Percentiles rank a stretch among this genome's conserved stretches.
These are phyloP conservation scores for Trametes punicea DNA, from an alignment of 768 basidiomycete species.

Conservation along the genomic window DNA sequence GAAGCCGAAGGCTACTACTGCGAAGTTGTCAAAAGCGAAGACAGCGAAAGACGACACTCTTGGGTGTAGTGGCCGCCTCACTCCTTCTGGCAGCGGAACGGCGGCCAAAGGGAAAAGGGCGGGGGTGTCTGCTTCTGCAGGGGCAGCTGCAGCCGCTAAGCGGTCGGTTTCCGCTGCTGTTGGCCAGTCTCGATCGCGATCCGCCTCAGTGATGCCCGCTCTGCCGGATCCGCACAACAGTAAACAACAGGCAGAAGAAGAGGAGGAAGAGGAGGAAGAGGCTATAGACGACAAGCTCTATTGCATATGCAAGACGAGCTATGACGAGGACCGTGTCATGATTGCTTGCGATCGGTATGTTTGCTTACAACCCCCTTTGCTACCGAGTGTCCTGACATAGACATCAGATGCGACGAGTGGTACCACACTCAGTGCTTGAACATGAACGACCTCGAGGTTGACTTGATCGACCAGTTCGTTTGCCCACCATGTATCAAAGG, in stretches of 20 bases:
- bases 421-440: conserved; percentile 85
- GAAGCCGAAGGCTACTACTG: conserved; percentile 25
- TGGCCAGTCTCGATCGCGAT: conserved; percentile 54
- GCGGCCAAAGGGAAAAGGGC: conserved; percentile 29
- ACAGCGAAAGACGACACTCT: conserved; percentile 20
- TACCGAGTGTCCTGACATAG: not conserved
- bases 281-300: conserved; percentile 68
- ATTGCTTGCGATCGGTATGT: conserved; percentile 89
- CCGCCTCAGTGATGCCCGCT: conserved; percentile 64
- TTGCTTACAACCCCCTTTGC: not conserved
- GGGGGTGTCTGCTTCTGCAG: conserved; percentile 24
- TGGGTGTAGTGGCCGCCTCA: conserved; percentile 14
- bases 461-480: conserved; percentile 90
- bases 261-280: conserved; percentile 39
- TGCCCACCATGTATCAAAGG: conserved; percentile 79
- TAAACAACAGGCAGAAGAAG: conserved; percentile 42
- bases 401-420: conserved; percentile 87
- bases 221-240: conserved; percentile 43
- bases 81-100: conserved; percentile 14
- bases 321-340: conserved; percentile 87
- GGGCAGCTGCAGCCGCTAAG: conserved; percentile 22
- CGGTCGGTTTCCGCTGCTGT: conserved; percentile 24
- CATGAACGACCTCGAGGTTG: conserved; percentile 77
- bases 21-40: conserved; percentile 28
- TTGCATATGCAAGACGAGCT: conserved; percentile 83